These are phyloP conservation scores for Solanum hybrid DNA, from an alignment of 305 asterid species.

Conservation along the genomic window DNA sequence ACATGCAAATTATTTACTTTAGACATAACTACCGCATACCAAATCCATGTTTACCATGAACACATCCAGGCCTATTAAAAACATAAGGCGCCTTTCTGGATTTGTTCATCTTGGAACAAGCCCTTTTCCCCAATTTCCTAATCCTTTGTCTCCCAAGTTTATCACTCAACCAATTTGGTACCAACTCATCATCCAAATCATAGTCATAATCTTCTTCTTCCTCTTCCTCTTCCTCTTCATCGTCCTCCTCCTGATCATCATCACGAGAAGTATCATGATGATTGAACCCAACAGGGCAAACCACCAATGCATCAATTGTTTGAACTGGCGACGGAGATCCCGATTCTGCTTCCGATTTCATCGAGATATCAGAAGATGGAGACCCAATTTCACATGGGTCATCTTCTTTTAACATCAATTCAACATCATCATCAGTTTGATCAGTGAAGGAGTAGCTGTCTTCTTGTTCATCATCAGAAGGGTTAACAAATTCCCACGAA, in stretches of 20 bases:
- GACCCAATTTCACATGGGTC: conserved; percentile 7
- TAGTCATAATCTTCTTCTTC: conserved; percentile 24
- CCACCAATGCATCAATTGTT: not conserved
- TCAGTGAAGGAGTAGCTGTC: conserved; percentile 35
- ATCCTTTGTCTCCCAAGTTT: conserved; percentile 67
- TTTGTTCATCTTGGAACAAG: conserved; percentile 25
- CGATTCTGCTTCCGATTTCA: not conserved
- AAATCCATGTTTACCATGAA: conserved; percentile 51
- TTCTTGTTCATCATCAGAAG: conserved; percentile 44
- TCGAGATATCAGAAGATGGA: conserved; percentile 15
- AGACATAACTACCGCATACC: conserved; percentile 36
- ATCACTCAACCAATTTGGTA: conserved; percentile 46
- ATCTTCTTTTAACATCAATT: not conserved
- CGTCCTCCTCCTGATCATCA: not conserved
- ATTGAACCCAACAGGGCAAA: not conserved
- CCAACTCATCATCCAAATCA: conserved; percentile 56
- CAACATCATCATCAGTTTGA: conserved; percentile 19
- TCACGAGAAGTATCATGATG: not conserved
- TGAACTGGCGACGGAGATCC: not conserved
- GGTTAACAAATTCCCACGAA: conserved; percentile 69
- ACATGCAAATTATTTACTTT: not conserved
- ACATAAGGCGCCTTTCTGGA: conserved; percentile 41
- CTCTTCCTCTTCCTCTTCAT: conserved; percentile 5
- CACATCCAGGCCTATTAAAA: conserved; percentile 53
- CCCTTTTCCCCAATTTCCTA: conserved; percentile 59